Percentiles rank a stretch among this genome's conserved stretches.
Evolutionary conservation across 2,329 filamentous ascomycete genomes (phyloP).

Genomic region (Geosmithia putterillii): DNA sequence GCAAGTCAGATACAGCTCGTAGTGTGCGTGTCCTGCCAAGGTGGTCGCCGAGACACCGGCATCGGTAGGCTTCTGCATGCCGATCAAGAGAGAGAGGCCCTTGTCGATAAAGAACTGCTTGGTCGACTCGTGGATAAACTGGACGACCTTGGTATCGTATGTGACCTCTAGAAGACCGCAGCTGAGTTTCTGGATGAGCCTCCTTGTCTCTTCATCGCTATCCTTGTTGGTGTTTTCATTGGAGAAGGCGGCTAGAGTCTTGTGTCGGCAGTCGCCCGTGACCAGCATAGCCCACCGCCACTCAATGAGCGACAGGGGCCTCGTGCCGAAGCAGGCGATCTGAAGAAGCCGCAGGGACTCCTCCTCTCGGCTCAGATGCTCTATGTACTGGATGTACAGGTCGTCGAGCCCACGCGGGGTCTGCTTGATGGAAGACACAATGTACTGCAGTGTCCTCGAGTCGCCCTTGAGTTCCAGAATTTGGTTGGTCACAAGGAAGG

Average conservation of each 20-base stretch:
- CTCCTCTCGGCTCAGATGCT: background rate
- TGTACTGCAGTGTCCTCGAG: background rate
- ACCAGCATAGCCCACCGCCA: constrained; percentile 3
- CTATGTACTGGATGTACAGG: background rate
- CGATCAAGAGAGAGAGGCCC: background rate
- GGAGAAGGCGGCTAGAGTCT: background rate
- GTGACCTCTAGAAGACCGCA: constrained; percentile 31
- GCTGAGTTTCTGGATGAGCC: background rate
- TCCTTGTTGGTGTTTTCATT: background rate
- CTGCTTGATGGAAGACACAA: background rate
- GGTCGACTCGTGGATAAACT: constrained; percentile 42
- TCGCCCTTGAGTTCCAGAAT: constrained; percentile 1
- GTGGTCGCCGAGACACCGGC: background rate
- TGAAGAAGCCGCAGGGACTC: background rate
- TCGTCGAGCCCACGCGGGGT: background rate
- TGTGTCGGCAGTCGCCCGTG: constrained; percentile 11
- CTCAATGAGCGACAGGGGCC: background rate
- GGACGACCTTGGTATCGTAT: constrained; percentile 17
- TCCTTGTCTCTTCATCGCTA: background rate
- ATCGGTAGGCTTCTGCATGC: background rate
- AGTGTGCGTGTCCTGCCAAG: background rate
- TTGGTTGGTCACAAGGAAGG: constrained; percentile 29
- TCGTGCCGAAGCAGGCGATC: background rate
- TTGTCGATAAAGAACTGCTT: constrained; percentile 21
- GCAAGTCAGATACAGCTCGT: background rate